Evolutionary conservation across 2,329 filamentous ascomycete genomes (phyloP).

Genomic region (Endothia cerciana): DNA sequence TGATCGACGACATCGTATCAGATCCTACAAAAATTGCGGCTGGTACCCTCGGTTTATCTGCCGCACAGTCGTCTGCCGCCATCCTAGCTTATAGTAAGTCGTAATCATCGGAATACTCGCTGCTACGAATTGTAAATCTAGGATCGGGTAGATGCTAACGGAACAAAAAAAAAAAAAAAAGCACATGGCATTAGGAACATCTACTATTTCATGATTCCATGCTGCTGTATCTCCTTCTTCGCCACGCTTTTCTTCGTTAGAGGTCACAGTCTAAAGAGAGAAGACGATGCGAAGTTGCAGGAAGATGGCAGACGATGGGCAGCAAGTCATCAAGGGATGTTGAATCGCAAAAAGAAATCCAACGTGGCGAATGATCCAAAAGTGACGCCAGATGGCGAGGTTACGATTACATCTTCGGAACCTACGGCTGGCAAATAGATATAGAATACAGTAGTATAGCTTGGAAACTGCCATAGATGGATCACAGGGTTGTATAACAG

Average conservation of each 20-base stretch:
- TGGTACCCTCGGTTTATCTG: constrained; percentile 17
- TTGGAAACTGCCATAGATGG: neutral
- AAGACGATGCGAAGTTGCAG: constrained; percentile 25
- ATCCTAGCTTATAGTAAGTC: constrained; percentile 24
- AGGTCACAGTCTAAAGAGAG: constrained; percentile 23
- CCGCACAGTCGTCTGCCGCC: neutral
- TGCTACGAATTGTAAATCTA: neutral
- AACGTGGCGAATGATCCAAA: neutral
- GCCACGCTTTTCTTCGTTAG: constrained; percentile 17
- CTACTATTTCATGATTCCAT: constrained; percentile 25
- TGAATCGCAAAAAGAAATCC: constrained; percentile 6
- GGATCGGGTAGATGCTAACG: neutral
- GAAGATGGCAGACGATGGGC: constrained; percentile 24
- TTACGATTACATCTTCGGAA: neutral
- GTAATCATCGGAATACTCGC: neutral
- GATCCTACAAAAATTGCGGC: constrained; percentile 14
- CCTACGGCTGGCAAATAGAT: neutral
- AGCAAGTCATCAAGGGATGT: constrained; percentile 1
- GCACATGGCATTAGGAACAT: constrained; percentile 26
- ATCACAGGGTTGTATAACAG: too few species aligned
- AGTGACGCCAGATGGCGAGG: neutral
- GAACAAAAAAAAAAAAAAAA: neutral
- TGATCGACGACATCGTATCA: constrained; percentile 4
- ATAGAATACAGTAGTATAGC: neutral
- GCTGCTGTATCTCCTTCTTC: constrained; percentile 20